phyloP scores from a whole-genome alignment of 208 protist genomes.

The Endotrypanum monterogeii region DNA sequence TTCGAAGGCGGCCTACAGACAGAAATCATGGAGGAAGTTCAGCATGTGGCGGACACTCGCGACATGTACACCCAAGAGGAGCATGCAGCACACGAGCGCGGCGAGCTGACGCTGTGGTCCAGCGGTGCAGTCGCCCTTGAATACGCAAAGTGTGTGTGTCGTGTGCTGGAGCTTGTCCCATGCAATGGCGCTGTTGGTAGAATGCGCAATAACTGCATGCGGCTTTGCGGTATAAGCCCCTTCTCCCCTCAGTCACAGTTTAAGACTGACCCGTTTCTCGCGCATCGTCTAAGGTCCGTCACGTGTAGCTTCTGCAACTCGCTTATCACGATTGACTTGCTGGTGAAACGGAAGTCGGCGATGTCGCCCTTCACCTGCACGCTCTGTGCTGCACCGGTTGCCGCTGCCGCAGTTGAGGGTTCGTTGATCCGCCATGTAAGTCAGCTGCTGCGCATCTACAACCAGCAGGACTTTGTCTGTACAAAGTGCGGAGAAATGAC shows the following conservation, averaged over 20 bases:
- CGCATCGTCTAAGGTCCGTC: constrained; percentile 41
- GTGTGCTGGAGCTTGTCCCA: constrained; percentile 71
- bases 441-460: constrained; percentile 47
- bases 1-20: constrained; percentile 68
- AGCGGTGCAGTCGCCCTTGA: constrained; percentile 66
- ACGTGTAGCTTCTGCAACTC: constrained; percentile 86
- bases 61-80: constrained; percentile 66
- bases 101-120: constrained; percentile 26
- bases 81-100: constrained; percentile 21
- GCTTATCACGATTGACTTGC: constrained; percentile 57
- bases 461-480: constrained; percentile 89
- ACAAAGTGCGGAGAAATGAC: constrained; percentile 81
- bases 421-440: constrained; percentile 82
- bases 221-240: constrained; percentile 84
- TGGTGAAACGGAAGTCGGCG: constrained; percentile 29
- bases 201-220: constrained; percentile 88
- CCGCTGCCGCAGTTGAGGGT: constrained; percentile 59
- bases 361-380: constrained; percentile 55
- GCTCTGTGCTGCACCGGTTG: constrained; percentile 73
- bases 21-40: constrained; percentile 83
- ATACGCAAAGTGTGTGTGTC: constrained; percentile 80
- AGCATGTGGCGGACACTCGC: constrained; percentile 53
- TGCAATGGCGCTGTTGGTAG: constrained; percentile 67
- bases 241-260: constrained; percentile 74
- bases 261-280: constrained; percentile 38